Percentiles rank a stretch among this genome's conserved stretches.
Conservation (phyloP, 2,329 filamentous ascomycete species). For the Blastomyces percursus region DNA sequence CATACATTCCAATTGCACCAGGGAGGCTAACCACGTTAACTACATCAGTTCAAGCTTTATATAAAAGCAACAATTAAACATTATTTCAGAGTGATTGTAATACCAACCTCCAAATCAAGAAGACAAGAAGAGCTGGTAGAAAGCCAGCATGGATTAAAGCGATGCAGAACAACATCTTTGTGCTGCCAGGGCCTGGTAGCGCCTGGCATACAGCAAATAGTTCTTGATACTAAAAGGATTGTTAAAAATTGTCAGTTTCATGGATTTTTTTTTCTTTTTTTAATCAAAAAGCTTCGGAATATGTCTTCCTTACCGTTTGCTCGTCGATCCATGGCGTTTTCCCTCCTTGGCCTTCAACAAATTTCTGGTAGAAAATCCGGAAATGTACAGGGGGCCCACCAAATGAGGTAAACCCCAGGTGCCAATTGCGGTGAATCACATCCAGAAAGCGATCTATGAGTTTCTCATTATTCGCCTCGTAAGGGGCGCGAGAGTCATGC, state of each 20-base stretch:
- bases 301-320: slow-evolving; percentile 44
- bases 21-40: slow-evolving; percentile 42
- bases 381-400: slow-evolving; percentile 61
- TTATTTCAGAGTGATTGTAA: not conserved
- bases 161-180: slow-evolving; percentile 62
- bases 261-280: not conserved
- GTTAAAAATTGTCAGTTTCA: slow-evolving; percentile 1
- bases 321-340: slow-evolving; percentile 57
- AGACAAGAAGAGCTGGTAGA: slow-evolving; percentile 46
- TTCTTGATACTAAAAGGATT: slow-evolving; percentile 50
- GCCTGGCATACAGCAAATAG: slow-evolving; percentile 60
- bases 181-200: slow-evolving; percentile 55
- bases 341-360: slow-evolving; percentile 40
- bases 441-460: slow-evolving; percentile 23
- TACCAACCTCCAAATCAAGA: slow-evolving; percentile 52
- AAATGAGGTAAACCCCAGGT: slow-evolving; percentile 55
- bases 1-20: slow-evolving; percentile 60
- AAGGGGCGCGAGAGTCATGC: slow-evolving; percentile 5
- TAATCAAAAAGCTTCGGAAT: no score
- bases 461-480: slow-evolving; percentile 21
- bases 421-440: slow-evolving; percentile 39
- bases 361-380: slow-evolving; percentile 53
- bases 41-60: not conserved
- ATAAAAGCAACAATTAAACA: slow-evolving; percentile 1
- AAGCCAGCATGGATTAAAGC: slow-evolving; percentile 53